Percentiles rank a stretch among this genome's conserved stretches.
phyloP scores from a whole-genome alignment of 2,329 filamentous ascomycete genomes.

The Lachnellula hyalina region DNA sequence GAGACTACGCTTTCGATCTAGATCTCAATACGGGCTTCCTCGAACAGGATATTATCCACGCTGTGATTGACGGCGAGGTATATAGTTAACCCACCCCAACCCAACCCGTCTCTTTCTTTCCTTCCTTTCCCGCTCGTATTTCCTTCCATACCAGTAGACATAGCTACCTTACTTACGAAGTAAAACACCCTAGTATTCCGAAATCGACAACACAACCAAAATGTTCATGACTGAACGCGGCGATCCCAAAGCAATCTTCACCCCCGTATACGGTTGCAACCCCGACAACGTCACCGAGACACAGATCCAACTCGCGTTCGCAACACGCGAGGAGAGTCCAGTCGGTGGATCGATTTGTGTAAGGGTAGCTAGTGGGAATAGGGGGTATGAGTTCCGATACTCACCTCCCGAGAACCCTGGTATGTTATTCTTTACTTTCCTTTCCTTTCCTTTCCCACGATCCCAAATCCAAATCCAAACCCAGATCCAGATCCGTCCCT shows the following conservation, averaged over 20 bases:
- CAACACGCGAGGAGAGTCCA: slow-evolving; percentile 24
- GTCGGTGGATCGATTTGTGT: slow-evolving; percentile 37
- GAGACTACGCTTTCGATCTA: slow-evolving; percentile 34
- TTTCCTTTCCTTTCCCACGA: too few species aligned
- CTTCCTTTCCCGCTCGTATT: neutral
- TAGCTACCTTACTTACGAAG: neutral
- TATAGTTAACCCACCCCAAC: neutral
- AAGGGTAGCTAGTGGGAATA: slow-evolving; percentile 30
- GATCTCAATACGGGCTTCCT: slow-evolving; percentile 37
- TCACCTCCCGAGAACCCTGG: slow-evolving; percentile 37
- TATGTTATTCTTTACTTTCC: slow-evolving; percentile 15
- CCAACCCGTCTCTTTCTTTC: neutral
- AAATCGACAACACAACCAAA: slow-evolving; percentile 42
- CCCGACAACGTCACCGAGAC: slow-evolving; percentile 35
- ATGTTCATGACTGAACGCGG: slow-evolving; percentile 43
- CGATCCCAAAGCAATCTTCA: slow-evolving; percentile 38
- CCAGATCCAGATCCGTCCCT: too few species aligned
- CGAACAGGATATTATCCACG: slow-evolving; percentile 29
- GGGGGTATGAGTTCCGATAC: slow-evolving; percentile 39
- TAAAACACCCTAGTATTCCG: slow-evolving; percentile 31
- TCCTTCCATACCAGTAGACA: too few species aligned
- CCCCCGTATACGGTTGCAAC: slow-evolving; percentile 39
- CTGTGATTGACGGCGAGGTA: slow-evolving; percentile 43
- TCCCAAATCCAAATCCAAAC: too few species aligned
- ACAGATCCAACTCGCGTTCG: slow-evolving; percentile 36